A percentile compares a stretch with the other conserved stretches of the same genome.
Evolutionary conservation across 1,284 basidiomycete species (phyloP).

Genomic region (Microbotryum violaceum): DNA sequence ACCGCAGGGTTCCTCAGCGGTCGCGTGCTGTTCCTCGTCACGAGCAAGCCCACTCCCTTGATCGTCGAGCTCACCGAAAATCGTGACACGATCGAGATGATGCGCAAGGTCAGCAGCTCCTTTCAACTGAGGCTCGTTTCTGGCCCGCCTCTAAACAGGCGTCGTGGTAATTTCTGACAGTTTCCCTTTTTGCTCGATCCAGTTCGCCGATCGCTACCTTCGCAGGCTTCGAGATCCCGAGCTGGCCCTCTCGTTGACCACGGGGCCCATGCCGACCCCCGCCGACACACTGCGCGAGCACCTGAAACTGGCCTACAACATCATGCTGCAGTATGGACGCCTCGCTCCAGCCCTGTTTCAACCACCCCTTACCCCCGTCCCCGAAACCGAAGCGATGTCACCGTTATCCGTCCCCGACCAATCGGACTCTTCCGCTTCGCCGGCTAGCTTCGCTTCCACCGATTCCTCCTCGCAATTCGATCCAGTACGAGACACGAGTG

Average conservation of each 20-base stretch:
- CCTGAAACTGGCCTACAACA: conserved; percentile 30
- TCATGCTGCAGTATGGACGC: conserved; percentile 27
- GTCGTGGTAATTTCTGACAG: too few relatives aligned
- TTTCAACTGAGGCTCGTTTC: too few relatives aligned
- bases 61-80: conserved; percentile 15
- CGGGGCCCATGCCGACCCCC: conserved; percentile 9
- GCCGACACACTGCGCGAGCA: conserved; percentile 26
- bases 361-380: neutral
- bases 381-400: too few relatives aligned
- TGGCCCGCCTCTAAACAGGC: neutral
- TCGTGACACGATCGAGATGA: conserved; percentile 8
- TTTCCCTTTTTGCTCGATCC: neutral
- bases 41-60: conserved; percentile 24
- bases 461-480: neutral
- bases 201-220: conserved; percentile 23
- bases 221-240: neutral
- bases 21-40: conserved; percentile 27
- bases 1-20: conserved; percentile 23
- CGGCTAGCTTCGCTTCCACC: neutral
- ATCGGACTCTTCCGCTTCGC: too few relatives aligned
- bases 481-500: too few relatives aligned
- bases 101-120: neutral
- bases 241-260: neutral
- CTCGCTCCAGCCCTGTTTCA: neutral
- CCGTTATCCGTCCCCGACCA: too few relatives aligned